Evolutionary conservation across 169 alveolate species (phyloP).

Genomic region (Plasmodium knowlesi): DNA sequence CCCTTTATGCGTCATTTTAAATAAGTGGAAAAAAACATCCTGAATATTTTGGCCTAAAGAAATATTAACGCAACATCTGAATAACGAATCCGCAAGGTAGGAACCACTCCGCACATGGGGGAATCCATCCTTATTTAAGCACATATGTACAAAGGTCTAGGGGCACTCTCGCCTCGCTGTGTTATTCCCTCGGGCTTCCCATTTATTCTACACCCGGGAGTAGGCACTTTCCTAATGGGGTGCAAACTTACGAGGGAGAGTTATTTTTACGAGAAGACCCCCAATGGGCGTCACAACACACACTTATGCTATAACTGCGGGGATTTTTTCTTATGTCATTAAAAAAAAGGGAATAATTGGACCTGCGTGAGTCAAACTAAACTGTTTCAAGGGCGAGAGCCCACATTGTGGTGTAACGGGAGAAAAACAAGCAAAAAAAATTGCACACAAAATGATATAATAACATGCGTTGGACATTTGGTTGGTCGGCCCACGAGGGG

Average conservation of each 20-base stretch:
- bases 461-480: neutral
- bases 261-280: neutral
- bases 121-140: neutral
- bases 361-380: neutral
- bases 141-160: neutral
- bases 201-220: neutral
- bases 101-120: neutral
- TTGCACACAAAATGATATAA: neutral
- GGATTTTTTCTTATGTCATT: neutral
- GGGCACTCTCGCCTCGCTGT: neutral
- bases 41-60: neutral
- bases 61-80: neutral
- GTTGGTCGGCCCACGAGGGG: neutral
- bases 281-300: neutral
- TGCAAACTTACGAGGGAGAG: neutral
- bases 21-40: neutral
- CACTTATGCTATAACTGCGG: neutral
- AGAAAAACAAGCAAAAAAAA: neutral
- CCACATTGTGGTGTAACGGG: neutral
- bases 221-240: neutral
- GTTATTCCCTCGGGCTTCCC: neutral
- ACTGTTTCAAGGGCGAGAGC: neutral
- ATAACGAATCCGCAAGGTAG: neutral
- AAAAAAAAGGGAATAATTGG: neutral
- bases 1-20: neutral